A percentile compares a stretch with the other conserved stretches of the same genome.
Conservation (phyloP, 306 rosid species). For the Sindora glabra region DNA sequence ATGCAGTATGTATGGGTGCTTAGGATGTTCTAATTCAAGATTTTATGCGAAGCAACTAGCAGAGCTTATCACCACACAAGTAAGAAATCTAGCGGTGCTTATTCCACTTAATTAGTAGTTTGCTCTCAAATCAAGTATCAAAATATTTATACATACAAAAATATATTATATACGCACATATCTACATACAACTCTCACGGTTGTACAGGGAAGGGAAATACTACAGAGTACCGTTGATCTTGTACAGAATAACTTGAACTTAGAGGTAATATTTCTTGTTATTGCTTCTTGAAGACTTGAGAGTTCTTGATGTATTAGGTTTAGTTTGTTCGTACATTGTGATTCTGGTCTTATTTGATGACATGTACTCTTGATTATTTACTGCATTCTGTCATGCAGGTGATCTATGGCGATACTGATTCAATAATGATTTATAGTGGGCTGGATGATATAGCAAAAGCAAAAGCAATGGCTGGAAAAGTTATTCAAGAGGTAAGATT, state of each 20-base stretch:
- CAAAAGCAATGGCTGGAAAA: constrained; percentile 70
- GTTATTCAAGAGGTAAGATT: constrained; percentile 85
- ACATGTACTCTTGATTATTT: constrained; percentile 17
- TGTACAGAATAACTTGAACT: constrained; percentile 80
- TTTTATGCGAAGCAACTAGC: constrained; percentile 97
- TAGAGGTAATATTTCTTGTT: constrained; percentile 64
- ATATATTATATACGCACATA: too few relatives aligned
- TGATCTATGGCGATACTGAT: constrained; percentile 95
- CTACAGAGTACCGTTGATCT: constrained; percentile 95
- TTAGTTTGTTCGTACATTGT: too few relatives aligned
- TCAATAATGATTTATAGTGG: constrained; percentile 97
- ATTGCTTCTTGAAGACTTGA: too few relatives aligned
- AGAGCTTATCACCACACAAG: constrained; percentile 87
- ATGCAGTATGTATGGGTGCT: constrained; percentile 97
- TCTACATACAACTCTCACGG: constrained; percentile 18
- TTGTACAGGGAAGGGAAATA: constrained; percentile 88
- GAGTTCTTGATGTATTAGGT: too few relatives aligned
- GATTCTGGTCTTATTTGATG: too few relatives aligned
- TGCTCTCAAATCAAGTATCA: too few relatives aligned
- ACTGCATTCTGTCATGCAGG: constrained; percentile 43
- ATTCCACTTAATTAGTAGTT: too few relatives aligned
- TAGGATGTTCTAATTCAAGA: constrained; percentile 91
- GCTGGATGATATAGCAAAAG: constrained; percentile 73
- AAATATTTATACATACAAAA: too few relatives aligned
- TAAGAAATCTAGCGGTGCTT: constrained; percentile 30